A percentile compares a stretch with the other conserved stretches of the same genome.
These are phyloP conservation scores for Cladosporium cucumerinum DNA, from an alignment of 2,329 filamentous ascomycete species.

Conservation along the genomic window DNA sequence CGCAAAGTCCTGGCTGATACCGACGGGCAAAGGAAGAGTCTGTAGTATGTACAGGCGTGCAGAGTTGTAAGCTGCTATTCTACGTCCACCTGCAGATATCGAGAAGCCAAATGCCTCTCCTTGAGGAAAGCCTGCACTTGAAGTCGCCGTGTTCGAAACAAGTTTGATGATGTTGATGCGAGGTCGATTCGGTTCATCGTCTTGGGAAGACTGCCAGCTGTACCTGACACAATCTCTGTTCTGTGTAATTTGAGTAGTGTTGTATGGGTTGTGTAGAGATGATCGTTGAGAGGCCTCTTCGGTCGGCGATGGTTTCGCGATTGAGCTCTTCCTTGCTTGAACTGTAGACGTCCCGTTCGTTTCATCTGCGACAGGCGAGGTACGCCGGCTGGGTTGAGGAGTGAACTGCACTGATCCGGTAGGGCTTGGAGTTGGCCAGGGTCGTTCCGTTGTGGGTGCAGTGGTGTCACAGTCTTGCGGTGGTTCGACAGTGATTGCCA, in stretches of 20 bases:
- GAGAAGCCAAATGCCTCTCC: conserved; percentile 78
- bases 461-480: neutral
- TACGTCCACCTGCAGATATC: conserved; percentile 70
- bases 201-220: conserved; percentile 38
- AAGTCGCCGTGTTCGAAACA: conserved; percentile 79
- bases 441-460: neutral
- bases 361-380: neutral
- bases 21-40: conserved; percentile 56
- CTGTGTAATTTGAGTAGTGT: conserved; percentile 29
- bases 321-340: conserved; percentile 3
- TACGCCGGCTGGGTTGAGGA: conserved; percentile 1
- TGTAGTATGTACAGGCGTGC: conserved; percentile 79
- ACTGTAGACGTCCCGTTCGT: neutral
- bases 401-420: neutral
- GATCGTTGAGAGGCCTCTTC: conserved; percentile 1
- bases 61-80: conserved; percentile 78
- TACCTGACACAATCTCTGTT: conserved; percentile 35
- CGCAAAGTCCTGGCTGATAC: conserved; percentile 69
- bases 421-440: neutral
- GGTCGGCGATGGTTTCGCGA: neutral
- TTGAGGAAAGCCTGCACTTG: conserved; percentile 63
- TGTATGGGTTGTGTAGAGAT: neutral
- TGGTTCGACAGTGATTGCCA: neutral
- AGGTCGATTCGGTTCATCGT: conserved; percentile 36
- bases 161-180: conserved; percentile 62